These are phyloP conservation scores for Vitis vinifera DNA, from an alignment of 164 flowering plant genomes.

Conservation along the genomic window ASM3070453v1 NC_081810.1:3777001-3777500, in stretches of 20 bases:
- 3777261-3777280: conserved; percentile 26
- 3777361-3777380: not conserved
- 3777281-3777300: conserved; percentile 1
- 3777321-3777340: not conserved
- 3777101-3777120: conserved; percentile 29
- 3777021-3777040: not conserved
- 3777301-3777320: not conserved
- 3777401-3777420: not conserved
- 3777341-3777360: not conserved
- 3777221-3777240: conserved; percentile 8
- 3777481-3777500: not conserved
- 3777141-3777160: conserved; percentile 62
- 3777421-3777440: no score
- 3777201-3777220: conserved; percentile 37
- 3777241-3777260: conserved; percentile 5
- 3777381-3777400: conserved; percentile 5
- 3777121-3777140: conserved; percentile 78
- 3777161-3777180: conserved; percentile 29
- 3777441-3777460: no score
- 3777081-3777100: conserved; percentile 17
- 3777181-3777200: conserved; percentile 51
- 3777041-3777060: no score
- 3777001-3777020: not conserved
- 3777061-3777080: conserved; percentile 6
- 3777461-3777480: not conserved